phyloP scores from a whole-genome alignment of 331 rosid genomes.

The Quercus lobata region DNA sequence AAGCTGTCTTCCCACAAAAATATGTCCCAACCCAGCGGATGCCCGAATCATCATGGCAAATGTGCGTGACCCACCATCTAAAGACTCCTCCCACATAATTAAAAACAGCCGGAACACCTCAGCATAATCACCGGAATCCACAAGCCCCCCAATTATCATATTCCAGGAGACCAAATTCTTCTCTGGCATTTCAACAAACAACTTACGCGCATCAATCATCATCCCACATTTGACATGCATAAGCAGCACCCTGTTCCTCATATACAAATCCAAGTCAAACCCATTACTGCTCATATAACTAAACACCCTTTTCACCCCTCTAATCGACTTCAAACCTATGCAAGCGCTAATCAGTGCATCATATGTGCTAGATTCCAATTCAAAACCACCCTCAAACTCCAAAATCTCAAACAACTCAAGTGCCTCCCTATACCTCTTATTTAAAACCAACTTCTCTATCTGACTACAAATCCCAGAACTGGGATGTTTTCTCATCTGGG shows the following conservation, averaged over 20 bases:
- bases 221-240: slow-evolving; percentile 74
- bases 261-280: slow-evolving; percentile 60
- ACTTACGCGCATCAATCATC: slow-evolving; percentile 60
- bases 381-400: slow-evolving; percentile 57
- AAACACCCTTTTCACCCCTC: slow-evolving; percentile 71
- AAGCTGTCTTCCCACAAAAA: slow-evolving; percentile 58
- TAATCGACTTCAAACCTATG: slow-evolving; percentile 55
- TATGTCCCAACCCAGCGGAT: slow-evolving; percentile 54
- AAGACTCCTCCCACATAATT: slow-evolving; percentile 61
- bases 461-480: slow-evolving; percentile 49
- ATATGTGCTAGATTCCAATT: slow-evolving; percentile 46
- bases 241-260: slow-evolving; percentile 68
- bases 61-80: slow-evolving; percentile 46
- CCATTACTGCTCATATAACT: slow-evolving; percentile 45
- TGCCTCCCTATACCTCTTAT: slow-evolving; percentile 47
- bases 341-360: slow-evolving; percentile 76
- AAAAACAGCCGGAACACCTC: slow-evolving; percentile 62
- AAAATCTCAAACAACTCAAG: slow-evolving; percentile 78
- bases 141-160: slow-evolving; percentile 60
- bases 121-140: slow-evolving; percentile 57
- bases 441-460: slow-evolving; percentile 72
- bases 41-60: slow-evolving; percentile 61
- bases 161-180: slow-evolving; percentile 60
- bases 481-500: slow-evolving; percentile 28
- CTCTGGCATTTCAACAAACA: slow-evolving; percentile 64